Conservation (phyloP, 768 basidiomycete species). For the Pleurotus citrinopileatus region DNA sequence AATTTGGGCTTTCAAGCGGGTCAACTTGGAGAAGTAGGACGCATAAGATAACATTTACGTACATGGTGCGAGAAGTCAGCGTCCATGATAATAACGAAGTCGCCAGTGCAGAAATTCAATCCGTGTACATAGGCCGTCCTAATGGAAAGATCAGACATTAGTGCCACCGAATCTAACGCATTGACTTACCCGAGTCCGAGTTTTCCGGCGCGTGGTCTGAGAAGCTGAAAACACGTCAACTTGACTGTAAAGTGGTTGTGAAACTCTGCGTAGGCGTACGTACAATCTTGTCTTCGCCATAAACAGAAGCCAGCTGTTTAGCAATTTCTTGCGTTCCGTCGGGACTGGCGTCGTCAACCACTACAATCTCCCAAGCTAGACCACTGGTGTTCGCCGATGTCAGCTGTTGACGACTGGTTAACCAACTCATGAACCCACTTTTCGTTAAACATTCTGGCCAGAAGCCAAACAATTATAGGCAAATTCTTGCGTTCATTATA, state of each 20-base stretch:
- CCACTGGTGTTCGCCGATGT: constrained; percentile 38
- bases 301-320: constrained; percentile 67
- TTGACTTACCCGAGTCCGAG: constrained; percentile 77
- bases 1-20: constrained; percentile 78
- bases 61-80: constrained; percentile 96
- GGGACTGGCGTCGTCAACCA: constrained; percentile 91
- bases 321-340: constrained; percentile 93
- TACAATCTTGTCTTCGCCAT: constrained; percentile 85
- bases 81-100: constrained; percentile 97
- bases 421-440: constrained; percentile 57
- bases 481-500: constrained; percentile 94
- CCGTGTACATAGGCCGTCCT: constrained; percentile 95
- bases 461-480: constrained; percentile 83
- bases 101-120: constrained; percentile 83
- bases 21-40: background rate
- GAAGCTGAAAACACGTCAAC: constrained; percentile 40
- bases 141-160: constrained; percentile 13
- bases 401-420: background rate
- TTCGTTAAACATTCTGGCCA: constrained; percentile 73
- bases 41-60: constrained; percentile 27
- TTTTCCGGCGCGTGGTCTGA: constrained; percentile 88
- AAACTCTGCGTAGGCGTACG: too few relatives aligned
- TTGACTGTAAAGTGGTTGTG: background rate
- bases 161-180: background rate
- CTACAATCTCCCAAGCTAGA: constrained; percentile 83